A percentile compares a stretch with the other conserved stretches of the same genome.
phyloP scores from a whole-genome alignment of 2,329 filamentous ascomycete genomes.

The Claviceps sp. region DNA sequence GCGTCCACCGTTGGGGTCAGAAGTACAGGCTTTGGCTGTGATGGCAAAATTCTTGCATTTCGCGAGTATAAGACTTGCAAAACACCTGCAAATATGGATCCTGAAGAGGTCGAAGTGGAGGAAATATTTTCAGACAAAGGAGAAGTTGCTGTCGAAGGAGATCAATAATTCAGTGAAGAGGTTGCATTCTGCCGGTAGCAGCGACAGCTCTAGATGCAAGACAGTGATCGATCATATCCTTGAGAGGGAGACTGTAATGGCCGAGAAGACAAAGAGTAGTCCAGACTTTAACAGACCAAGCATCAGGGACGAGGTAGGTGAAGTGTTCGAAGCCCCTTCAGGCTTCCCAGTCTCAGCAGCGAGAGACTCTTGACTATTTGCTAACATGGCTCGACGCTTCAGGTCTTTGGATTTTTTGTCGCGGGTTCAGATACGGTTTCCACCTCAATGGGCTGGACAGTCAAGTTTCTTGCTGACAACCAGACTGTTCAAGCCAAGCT shows the following conservation, averaged over 20 bases:
- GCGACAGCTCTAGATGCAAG: background rate
- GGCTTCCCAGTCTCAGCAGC: background rate
- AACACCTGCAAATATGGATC: slow-evolving; percentile 15
- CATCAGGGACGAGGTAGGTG: slow-evolving; percentile 19
- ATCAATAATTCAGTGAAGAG: slow-evolving; percentile 1
- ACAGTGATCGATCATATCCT: background rate
- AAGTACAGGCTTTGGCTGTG: background rate
- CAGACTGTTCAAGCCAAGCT: slow-evolving; percentile 7
- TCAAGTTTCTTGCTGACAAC: slow-evolving; percentile 4
- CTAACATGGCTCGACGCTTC: background rate
- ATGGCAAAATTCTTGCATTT: background rate
- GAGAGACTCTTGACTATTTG: background rate
- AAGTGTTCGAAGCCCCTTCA: no score
- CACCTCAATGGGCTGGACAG: background rate
- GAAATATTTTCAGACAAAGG: slow-evolving; percentile 3
- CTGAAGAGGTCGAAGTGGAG: slow-evolving; percentile 4
- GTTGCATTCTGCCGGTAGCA: background rate
- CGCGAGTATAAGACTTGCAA: background rate
- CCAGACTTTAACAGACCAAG: slow-evolving; percentile 16
- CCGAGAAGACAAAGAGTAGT: slow-evolving; percentile 16
- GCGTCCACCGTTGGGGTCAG: background rate
- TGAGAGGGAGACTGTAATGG: slow-evolving; percentile 5
- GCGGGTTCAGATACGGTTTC: slow-evolving; percentile 12
- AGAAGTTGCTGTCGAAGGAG: slow-evolving; percentile 4
- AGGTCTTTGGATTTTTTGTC: slow-evolving; percentile 14